Evolutionary conservation across 768 basidiomycete genomes (phyloP).

Genomic region (Boletus insuetus): DNA sequence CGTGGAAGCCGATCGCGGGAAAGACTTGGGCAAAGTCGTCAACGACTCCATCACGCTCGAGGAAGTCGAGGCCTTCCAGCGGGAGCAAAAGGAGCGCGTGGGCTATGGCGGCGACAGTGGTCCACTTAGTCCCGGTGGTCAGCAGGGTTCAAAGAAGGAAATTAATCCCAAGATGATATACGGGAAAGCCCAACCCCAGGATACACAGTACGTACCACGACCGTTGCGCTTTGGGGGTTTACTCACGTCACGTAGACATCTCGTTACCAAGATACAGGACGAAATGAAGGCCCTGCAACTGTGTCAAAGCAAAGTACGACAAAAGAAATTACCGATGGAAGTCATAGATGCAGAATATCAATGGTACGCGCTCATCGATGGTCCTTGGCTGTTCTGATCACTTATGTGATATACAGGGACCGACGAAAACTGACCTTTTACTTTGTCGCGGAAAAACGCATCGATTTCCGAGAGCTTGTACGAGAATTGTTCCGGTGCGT

Average conservation of each 20-base stretch:
- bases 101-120: conserved; percentile 37
- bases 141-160: conserved; percentile 69
- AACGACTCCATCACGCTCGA: conserved; percentile 87
- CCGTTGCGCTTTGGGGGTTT: not conserved
- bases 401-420: conserved; percentile 56
- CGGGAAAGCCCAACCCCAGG: conserved; percentile 77
- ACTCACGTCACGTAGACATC: conserved; percentile 44
- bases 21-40: conserved; percentile 88
- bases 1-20: conserved; percentile 94
- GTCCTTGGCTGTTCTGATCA: too few species aligned
- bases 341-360: conserved; percentile 99
- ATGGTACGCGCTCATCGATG: conserved; percentile 50
- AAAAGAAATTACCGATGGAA: conserved; percentile 97
- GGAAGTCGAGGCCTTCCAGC: conserved; percentile 90
- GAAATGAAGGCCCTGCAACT: conserved; percentile 89
- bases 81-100: conserved; percentile 64
- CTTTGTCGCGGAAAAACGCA: conserved; percentile 92
- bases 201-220: conserved; percentile 58
- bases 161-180: conserved; percentile 97
- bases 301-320: conserved; percentile 87
- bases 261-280: conserved; percentile 83
- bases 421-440: conserved; percentile 98
- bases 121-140: conserved; percentile 50
- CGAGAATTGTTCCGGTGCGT: conserved; percentile 85
- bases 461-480: conserved; percentile 95